Evolutionary conservation across 192 early-diverging fungal species (phyloP), one percentile per base, ranked within the genome.

Genomic region (Lunasporangiospora selenospora): DNA sequence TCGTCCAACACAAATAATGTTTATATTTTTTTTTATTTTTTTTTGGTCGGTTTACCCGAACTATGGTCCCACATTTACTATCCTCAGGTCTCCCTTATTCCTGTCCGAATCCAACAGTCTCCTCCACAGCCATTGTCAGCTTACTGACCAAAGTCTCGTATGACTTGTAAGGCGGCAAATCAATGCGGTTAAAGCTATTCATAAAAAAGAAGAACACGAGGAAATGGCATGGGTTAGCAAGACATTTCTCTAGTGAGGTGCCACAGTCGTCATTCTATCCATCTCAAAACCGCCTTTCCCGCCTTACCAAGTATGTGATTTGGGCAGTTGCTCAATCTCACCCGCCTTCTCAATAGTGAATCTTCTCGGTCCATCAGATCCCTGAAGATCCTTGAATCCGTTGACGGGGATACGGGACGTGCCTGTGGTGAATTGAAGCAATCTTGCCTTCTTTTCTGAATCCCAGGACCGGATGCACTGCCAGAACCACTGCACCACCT

Each of bases 351-450:
- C 97, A 57, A 99, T 93, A 0, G 94, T 96, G 64, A 99, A 99
- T 37, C 93, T 81, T 39, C 97, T 80, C 6, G 97, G 97, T 0
- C 97, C 97, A 77, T 99, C 97, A 62, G 87, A 90, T 32, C 97
- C 97, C 78, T 99, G 97, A 42, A 99, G 75, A 69, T 99, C 97
- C 66, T 97, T 99, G 80, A 99, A 99, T 6, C 97, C 97, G 61
- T 97, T 99, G 66, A 99, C 95, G 3, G 97, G 97, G 61, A 99
- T 97, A 34, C 97, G 89, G 27, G 94, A 97, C 0, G 97, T 99
- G 21, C 97, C 97, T 6, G 97, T 99, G 1, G 96, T 93, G 77
- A 99, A 99, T 81, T 99, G 97, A 37, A 99, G 82, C 66, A 99
- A 66, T 45, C 96, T 90, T 11, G 93, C 88, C 75, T 93, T 92